Conservation (phyloP, 495 filamentous ascomycete genomes). For the Amniculicola lignicola region DNA sequence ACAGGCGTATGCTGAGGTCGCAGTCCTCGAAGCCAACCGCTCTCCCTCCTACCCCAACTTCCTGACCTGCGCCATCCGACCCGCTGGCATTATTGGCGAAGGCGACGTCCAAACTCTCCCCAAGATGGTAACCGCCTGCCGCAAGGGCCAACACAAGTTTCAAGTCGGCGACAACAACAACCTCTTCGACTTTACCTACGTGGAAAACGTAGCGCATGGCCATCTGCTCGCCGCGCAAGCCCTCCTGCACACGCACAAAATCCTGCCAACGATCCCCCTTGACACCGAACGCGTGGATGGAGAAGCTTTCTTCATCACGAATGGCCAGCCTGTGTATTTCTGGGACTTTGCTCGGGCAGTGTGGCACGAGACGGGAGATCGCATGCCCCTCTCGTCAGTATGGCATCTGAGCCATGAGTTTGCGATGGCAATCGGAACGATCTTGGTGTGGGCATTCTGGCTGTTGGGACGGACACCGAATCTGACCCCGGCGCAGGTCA, state of each 20-base stretch:
- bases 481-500: conserved; percentile 69
- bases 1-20: conserved; percentile 80
- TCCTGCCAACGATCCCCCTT: conserved; percentile 56
- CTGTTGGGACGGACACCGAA: conserved; percentile 70
- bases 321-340: conserved; percentile 88
- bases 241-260: conserved; percentile 59
- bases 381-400: conserved; percentile 47
- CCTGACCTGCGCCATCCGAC: conserved; percentile 75
- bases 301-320: conserved; percentile 94
- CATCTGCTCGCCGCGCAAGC: conserved; percentile 69
- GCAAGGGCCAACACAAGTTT: conserved; percentile 65
- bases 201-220: conserved; percentile 71
- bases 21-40: conserved; percentile 83
- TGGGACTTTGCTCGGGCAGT: conserved; percentile 85
- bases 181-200: conserved; percentile 81
- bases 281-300: conserved; percentile 83
- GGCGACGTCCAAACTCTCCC: conserved; percentile 51
- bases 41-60: conserved; percentile 54
- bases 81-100: conserved; percentile 88
- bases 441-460: conserved; percentile 67
- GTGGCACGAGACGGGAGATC: conserved; percentile 56
- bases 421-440: conserved; percentile 60
- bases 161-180: conserved; percentile 90
- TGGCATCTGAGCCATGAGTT: conserved; percentile 65
- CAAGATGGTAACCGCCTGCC: conserved; percentile 60